Percentiles rank a stretch among this genome's conserved stretches.
These are phyloP conservation scores for Cylindrodendrum hubeiense DNA, from an alignment of 2,329 filamentous ascomycete species.

Conservation along the genomic window DNA sequence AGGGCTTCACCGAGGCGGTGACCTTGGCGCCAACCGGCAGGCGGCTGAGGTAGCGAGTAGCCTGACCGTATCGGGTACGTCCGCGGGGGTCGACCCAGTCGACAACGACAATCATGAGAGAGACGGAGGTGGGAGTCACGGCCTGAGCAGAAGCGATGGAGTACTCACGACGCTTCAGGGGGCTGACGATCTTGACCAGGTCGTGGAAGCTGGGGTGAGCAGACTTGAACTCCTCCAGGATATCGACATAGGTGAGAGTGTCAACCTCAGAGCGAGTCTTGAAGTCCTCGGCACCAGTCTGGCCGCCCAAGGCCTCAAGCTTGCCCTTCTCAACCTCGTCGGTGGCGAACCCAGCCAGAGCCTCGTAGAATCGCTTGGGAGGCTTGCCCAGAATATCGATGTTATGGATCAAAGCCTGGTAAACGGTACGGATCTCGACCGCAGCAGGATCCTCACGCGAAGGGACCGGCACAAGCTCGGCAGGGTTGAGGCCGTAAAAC, in stretches of 20 bases:
- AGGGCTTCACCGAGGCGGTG: constrained; percentile 95
- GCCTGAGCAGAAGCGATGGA: constrained; percentile 98
- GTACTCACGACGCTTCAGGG: constrained; percentile 97
- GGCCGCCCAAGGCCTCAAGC: constrained; percentile 80
- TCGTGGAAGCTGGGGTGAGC: constrained; percentile 91
- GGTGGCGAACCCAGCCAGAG: constrained; percentile 85
- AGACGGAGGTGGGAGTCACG: constrained; percentile 89
- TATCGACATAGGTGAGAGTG: constrained; percentile 89
- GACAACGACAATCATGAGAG: constrained; percentile 97
- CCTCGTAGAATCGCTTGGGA: constrained; percentile 97
- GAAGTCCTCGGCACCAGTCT: constrained; percentile 88
- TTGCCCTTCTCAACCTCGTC: constrained; percentile 86
- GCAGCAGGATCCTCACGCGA: constrained; percentile 81
- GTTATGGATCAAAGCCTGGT: constrained; percentile 91
- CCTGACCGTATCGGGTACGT: constrained; percentile 91
- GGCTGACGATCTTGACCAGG: constrained; percentile 86
- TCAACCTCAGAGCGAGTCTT: constrained; percentile 93
- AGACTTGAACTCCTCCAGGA: constrained; percentile 89
- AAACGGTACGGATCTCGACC: constrained; percentile 90
- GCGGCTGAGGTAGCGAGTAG: constrained; percentile 87
- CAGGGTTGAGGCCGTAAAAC: constrained; percentile 85
- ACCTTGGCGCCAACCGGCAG: constrained; percentile 82
- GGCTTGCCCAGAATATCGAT: constrained; percentile 97
- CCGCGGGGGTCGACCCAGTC: constrained; percentile 92
- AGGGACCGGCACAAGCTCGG: constrained; percentile 91